Percentiles rank a stretch among this genome's conserved stretches.
Conservation (phyloP, 106 monocot genomes). For the Apostasia ramifera region DNA sequence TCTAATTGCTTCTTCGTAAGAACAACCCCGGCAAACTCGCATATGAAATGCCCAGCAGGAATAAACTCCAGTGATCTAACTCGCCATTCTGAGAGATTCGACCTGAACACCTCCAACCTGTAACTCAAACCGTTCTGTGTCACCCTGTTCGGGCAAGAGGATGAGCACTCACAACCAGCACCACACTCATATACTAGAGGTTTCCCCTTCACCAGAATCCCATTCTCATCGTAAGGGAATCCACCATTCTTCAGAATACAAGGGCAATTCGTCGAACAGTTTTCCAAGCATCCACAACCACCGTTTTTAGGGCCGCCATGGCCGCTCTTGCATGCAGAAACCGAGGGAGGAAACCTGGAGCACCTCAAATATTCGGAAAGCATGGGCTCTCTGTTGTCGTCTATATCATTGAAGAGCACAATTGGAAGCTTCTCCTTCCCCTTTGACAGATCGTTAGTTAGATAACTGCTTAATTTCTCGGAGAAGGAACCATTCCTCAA, state of each 20-base stretch:
- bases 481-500: constrained; percentile 32
- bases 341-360: constrained; percentile 27
- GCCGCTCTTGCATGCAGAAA: neutral
- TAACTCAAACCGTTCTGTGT: constrained; percentile 53
- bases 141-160: constrained; percentile 61
- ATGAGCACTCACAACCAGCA: constrained; percentile 45
- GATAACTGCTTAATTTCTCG: constrained; percentile 35
- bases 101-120: constrained; percentile 64
- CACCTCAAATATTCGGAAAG: constrained; percentile 51
- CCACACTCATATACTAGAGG: constrained; percentile 84
- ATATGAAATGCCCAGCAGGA: constrained; percentile 63
- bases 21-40: constrained; percentile 62
- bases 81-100: constrained; percentile 70
- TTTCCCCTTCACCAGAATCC: constrained; percentile 51
- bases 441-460: constrained; percentile 54
- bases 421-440: constrained; percentile 57
- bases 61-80: constrained; percentile 78
- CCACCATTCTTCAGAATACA: constrained; percentile 62
- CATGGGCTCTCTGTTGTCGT: constrained; percentile 52
- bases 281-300: constrained; percentile 44
- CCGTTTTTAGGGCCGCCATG: constrained; percentile 11
- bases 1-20: constrained; percentile 50
- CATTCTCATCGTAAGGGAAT: constrained; percentile 54
- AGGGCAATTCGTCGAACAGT: constrained; percentile 45
- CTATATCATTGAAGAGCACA: constrained; percentile 61